Percentiles rank a stretch among this genome's conserved stretches.
Evolutionary conservation across 805 yeast genomes (phyloP).

Genomic region (Candida nitratophila): DNA sequence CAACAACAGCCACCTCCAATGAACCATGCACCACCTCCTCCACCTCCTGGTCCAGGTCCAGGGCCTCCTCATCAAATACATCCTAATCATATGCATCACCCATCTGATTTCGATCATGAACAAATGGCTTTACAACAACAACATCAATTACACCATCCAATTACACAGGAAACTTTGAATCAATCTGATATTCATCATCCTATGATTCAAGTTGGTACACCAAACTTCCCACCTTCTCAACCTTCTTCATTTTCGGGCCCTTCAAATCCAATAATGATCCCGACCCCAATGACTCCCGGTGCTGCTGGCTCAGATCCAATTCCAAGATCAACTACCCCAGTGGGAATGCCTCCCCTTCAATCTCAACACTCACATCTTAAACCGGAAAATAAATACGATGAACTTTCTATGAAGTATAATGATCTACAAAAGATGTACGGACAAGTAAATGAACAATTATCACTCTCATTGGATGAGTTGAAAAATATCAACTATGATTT

Average conservation of each 20-base stretch:
- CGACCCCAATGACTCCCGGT: background rate
- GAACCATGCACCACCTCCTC: background rate
- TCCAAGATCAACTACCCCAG: constrained; percentile 6
- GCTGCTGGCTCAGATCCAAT: background rate
- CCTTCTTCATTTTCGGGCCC: background rate
- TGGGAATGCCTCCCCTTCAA: constrained; percentile 13
- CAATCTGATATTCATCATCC: constrained; percentile 2
- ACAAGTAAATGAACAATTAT: constrained; percentile 37
- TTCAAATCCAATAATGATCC: background rate
- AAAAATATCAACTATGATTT: constrained; percentile 45
- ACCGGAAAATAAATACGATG: background rate
- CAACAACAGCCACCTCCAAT: constrained; percentile 5
- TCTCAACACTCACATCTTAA: constrained; percentile 8
- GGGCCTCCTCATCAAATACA: background rate
- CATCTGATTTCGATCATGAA: constrained; percentile 5
- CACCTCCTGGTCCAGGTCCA: background rate
- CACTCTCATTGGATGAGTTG: constrained; percentile 39
- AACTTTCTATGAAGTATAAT: background rate
- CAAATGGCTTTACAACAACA: constrained; percentile 1
- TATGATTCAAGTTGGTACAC: background rate
- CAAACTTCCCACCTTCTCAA: background rate
- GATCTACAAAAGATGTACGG: constrained; percentile 39
- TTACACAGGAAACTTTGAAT: constrained; percentile 3
- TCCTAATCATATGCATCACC: background rate
- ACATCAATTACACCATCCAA: constrained; percentile 7